A percentile compares a stretch with the other conserved stretches of the same genome.
phyloP scores from a whole-genome alignment of 23 red algal genomes.

The Agarophyton chilense region DNA sequence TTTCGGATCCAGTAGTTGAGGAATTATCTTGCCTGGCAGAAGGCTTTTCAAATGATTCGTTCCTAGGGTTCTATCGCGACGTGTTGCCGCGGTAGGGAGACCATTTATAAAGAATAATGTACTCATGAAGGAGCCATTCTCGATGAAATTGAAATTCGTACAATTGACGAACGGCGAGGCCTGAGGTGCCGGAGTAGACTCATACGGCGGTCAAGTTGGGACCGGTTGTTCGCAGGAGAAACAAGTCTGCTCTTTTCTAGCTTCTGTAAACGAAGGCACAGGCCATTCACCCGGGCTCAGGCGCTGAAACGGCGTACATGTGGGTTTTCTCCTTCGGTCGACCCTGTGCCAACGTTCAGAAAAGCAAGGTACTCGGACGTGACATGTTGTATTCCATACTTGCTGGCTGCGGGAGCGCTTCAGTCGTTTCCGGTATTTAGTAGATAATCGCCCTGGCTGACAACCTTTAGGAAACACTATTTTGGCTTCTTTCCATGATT shows the following conservation, averaged over 20 bases:
- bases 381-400: neutral
- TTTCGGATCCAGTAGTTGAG: neutral
- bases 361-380: neutral
- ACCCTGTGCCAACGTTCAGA: neutral
- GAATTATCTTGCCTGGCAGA: constrained; percentile 27
- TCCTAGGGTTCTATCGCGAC: constrained; percentile 36
- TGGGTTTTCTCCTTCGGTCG: constrained; percentile 23
- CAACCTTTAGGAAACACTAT: too few species aligned
- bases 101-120: constrained; percentile 69
- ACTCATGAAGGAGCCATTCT: constrained; percentile 4
- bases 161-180: constrained; percentile 47
- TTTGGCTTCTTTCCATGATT: too few species aligned
- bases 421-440: neutral
- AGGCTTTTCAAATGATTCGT: neutral
- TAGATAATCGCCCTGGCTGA: too few species aligned
- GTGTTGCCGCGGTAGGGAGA: constrained; percentile 37
- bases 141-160: constrained; percentile 30
- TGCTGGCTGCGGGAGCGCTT: neutral
- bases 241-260: constrained; percentile 4
- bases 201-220: constrained; percentile 36
- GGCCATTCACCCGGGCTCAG: neutral
- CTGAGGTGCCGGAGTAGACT: constrained; percentile 21
- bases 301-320: neutral
- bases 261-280: neutral
- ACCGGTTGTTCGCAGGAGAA: constrained; percentile 29